These are phyloP conservation scores for Friedmanniomyces endolithicus DNA, from an alignment of 495 filamentous ascomycete species.

Conservation along the genomic window DNA sequence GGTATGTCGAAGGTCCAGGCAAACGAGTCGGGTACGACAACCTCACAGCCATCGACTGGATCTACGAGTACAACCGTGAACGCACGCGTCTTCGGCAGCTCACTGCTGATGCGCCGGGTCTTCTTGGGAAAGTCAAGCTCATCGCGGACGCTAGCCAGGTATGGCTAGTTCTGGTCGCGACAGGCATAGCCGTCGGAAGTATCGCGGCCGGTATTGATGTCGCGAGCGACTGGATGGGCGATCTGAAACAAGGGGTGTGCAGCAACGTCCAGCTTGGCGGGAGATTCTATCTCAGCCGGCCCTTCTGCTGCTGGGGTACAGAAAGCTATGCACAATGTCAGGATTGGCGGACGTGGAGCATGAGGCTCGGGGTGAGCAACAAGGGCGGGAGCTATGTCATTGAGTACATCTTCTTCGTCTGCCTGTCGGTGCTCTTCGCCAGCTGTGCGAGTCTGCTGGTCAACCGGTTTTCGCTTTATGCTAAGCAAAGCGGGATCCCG, in stretches of 20 bases:
- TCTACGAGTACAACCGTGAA: slow-evolving; percentile 97
- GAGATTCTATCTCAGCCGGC: slow-evolving; percentile 76
- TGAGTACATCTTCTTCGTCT: slow-evolving; percentile 74
- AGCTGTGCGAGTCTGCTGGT: slow-evolving; percentile 67
- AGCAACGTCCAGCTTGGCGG: slow-evolving; percentile 59
- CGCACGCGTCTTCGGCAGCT: slow-evolving; percentile 71
- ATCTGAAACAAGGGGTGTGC: slow-evolving; percentile 88
- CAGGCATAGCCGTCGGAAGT: slow-evolving; percentile 67
- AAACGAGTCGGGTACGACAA: slow-evolving; percentile 90
- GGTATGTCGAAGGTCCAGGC: slow-evolving; percentile 85
- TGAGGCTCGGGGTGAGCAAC: slow-evolving; percentile 52
- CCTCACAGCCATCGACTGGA: slow-evolving; percentile 98
- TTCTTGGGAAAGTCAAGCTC: slow-evolving; percentile 59
- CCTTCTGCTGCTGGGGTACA: slow-evolving; percentile 87
- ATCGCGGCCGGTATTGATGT: slow-evolving; percentile 85
- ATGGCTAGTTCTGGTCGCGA: slow-evolving; percentile 73
- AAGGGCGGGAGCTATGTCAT: slow-evolving; percentile 60
- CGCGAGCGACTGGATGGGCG: slow-evolving; percentile 86
- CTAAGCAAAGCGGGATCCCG: slow-evolving; percentile 91
- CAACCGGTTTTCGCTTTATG: slow-evolving; percentile 70
- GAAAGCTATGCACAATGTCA: slow-evolving; percentile 49
- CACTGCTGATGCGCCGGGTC: slow-evolving; percentile 52
- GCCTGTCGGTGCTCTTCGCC: slow-evolving; percentile 77
- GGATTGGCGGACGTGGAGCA: slow-evolving; percentile 78
- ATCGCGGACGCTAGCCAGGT: slow-evolving; percentile 76